phyloP scores from a whole-genome alignment of 768 basidiomycete species.

The Calvatia gigantea region DNA sequence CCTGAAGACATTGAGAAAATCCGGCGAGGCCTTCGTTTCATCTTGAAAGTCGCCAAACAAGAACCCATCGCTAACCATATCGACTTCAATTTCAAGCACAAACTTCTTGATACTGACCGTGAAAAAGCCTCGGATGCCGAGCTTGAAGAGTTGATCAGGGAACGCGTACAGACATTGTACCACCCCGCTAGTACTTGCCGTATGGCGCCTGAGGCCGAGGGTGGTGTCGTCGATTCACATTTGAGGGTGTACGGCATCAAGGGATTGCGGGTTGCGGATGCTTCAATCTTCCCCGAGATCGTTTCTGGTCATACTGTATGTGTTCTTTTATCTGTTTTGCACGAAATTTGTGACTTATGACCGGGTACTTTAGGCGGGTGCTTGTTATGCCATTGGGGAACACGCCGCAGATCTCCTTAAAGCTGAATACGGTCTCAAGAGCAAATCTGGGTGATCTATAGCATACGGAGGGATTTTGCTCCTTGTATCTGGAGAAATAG shows the following conservation, averaged over 20 bases:
- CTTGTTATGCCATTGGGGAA: slow-evolving; percentile 27
- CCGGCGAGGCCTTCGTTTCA: slow-evolving; percentile 32
- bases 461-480: too few relatives aligned
- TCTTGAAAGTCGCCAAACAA: slow-evolving; percentile 30
- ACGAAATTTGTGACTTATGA: background rate
- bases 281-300: slow-evolving; percentile 14
- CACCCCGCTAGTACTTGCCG: slow-evolving; percentile 43
- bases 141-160: slow-evolving; percentile 33
- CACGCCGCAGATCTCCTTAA: slow-evolving; percentile 29
- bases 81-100: slow-evolving; percentile 25
- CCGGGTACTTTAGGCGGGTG: slow-evolving; percentile 21
- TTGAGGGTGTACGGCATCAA: slow-evolving; percentile 41
- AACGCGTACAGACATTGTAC: slow-evolving; percentile 42
- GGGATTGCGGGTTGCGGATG: slow-evolving; percentile 32
- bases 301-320: slow-evolving; percentile 15
- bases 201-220: slow-evolving; percentile 37
- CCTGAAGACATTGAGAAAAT: slow-evolving; percentile 35
- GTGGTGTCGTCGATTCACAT: slow-evolving; percentile 42
- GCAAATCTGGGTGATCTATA: background rate
- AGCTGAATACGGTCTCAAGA: slow-evolving; percentile 13
- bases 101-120: slow-evolving; percentile 33
- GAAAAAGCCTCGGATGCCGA: slow-evolving; percentile 34
- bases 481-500: too few relatives aligned
- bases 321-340: background rate
- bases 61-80: slow-evolving; percentile 30